These are phyloP conservation scores for Saccharomyces hybrid DNA, from an alignment of 1,139 yeast genomes.

Conservation along the genomic window DNA sequence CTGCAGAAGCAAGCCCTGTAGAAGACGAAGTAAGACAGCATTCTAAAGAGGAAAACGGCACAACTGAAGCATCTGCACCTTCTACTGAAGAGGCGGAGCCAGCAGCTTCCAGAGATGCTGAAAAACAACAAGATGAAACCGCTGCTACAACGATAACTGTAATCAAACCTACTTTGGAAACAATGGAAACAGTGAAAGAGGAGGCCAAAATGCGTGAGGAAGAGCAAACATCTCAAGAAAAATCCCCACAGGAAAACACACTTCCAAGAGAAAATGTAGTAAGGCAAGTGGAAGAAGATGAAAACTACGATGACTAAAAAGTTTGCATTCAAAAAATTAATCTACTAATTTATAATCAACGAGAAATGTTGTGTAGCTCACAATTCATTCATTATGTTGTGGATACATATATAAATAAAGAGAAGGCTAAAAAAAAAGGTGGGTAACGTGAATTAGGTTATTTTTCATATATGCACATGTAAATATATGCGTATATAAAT, in stretches of 20 bases:
- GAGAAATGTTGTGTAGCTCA: background rate
- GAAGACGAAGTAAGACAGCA: background rate
- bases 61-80: slow-evolving; percentile 6
- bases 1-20: background rate
- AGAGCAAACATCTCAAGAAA: slow-evolving; percentile 22
- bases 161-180: slow-evolving; percentile 40
- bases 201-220: slow-evolving; percentile 37
- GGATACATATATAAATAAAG: slow-evolving; percentile 1
- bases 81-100: slow-evolving; percentile 11
- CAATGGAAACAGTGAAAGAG: slow-evolving; percentile 37
- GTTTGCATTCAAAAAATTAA: background rate
- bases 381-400: background rate
- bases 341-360: slow-evolving; percentile 1
- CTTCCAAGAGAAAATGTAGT: slow-evolving; percentile 52
- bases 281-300: slow-evolving; percentile 75
- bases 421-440: background rate
- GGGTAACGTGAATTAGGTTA: background rate
- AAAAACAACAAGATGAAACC: slow-evolving; percentile 7
- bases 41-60: background rate
- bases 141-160: slow-evolving; percentile 18
- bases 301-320: slow-evolving; percentile 69
- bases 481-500: background rate
- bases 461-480: background rate
- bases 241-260: slow-evolving; percentile 12
- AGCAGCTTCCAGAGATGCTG: slow-evolving; percentile 5